phyloP scores from a whole-genome alignment of 1,284 basidiomycete species.

The Pseudozyma pruni region DNA sequence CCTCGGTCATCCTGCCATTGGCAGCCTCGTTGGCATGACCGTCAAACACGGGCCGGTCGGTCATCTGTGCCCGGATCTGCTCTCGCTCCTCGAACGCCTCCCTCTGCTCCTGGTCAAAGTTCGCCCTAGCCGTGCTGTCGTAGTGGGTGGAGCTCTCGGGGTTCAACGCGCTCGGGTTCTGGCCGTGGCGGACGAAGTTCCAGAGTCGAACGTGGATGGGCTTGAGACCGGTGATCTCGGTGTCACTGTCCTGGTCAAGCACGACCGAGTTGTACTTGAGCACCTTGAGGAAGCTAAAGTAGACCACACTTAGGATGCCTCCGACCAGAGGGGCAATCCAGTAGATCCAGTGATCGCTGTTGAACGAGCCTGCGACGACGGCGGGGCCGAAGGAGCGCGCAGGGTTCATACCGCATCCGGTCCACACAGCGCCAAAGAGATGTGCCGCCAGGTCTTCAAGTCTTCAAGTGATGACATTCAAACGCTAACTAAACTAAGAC shows the following conservation, averaged over 20 bases:
- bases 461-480: too few relatives aligned
- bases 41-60: conserved; percentile 34
- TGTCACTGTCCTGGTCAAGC: conserved; percentile 50
- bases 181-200: conserved; percentile 27
- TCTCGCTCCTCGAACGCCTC: conserved; percentile 19
- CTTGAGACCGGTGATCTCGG: conserved; percentile 42
- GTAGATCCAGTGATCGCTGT: conserved; percentile 54
- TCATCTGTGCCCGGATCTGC: conserved; percentile 13
- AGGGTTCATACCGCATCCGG: conserved; percentile 76
- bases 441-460: conserved; percentile 44
- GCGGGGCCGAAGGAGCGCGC: conserved; percentile 81
- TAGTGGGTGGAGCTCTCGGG: conserved; percentile 32
- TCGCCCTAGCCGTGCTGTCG: conserved; percentile 21
- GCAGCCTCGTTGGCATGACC: conserved; percentile 18
- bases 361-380: conserved; percentile 65
- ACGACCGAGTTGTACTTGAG: conserved; percentile 47
- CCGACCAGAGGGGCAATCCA: conserved; percentile 44
- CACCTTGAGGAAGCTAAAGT: conserved; percentile 31
- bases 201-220: conserved; percentile 40
- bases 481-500: too few relatives aligned
- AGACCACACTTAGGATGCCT: conserved; percentile 25
- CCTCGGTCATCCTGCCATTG: conserved; percentile 1
- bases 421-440: conserved; percentile 36
- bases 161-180: conserved; percentile 38
- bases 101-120: conserved; percentile 30